Evolutionary conservation across 352 stramenopile species (phyloP).

Genomic region (Globisporangium mamillatum): DNA sequence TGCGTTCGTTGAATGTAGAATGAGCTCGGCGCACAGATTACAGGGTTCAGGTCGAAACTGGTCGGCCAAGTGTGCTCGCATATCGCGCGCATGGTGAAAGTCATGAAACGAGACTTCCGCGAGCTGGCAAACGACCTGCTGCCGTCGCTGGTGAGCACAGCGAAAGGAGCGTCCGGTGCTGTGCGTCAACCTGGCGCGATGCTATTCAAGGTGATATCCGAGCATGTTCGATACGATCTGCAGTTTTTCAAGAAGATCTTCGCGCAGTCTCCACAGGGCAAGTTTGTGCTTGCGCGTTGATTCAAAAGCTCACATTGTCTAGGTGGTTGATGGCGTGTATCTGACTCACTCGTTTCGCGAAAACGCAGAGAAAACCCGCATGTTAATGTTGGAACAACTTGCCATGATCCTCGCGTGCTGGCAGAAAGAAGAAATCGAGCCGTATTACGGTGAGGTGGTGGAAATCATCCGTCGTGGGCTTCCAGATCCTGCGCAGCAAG

Average conservation of each 20-base stretch:
- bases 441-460: slow-evolving; percentile 45
- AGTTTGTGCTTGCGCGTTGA: not conserved
- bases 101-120: slow-evolving; percentile 40
- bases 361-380: slow-evolving; percentile 42
- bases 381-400: slow-evolving; percentile 60
- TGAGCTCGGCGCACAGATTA: slow-evolving; percentile 41
- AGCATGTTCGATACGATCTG: slow-evolving; percentile 64
- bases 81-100: slow-evolving; percentile 47
- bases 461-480: slow-evolving; percentile 49
- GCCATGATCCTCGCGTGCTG: slow-evolving; percentile 53
- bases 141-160: slow-evolving; percentile 40
- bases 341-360: not conserved
- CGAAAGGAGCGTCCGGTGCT: slow-evolving; percentile 50
- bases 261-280: slow-evolving; percentile 39
- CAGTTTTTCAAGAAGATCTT: slow-evolving; percentile 46
- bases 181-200: slow-evolving; percentile 47
- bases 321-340: not conserved
- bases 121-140: slow-evolving; percentile 62
- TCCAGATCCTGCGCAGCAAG: slow-evolving; percentile 34
- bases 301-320: not conserved
- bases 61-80: slow-evolving; percentile 47
- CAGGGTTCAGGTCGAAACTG: slow-evolving; percentile 45
- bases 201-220: slow-evolving; percentile 50
- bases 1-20: slow-evolving; percentile 19
- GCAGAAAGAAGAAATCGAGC: slow-evolving; percentile 41